phyloP scores from a whole-genome alignment of 2,329 filamentous ascomycete genomes.

The Monosporascus sp. region DNA sequence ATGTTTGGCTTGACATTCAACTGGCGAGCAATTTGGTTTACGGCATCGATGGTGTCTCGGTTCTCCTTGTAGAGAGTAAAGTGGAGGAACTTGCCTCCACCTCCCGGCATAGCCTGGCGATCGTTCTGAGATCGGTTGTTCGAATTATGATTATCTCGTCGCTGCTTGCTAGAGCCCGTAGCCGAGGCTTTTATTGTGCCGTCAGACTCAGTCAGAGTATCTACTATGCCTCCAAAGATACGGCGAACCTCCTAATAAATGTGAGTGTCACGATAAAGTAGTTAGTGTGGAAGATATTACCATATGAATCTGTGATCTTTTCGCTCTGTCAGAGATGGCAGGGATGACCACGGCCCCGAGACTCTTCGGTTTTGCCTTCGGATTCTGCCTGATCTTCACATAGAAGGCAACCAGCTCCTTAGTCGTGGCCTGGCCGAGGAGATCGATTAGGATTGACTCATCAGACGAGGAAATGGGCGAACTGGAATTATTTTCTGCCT shows the following conservation, averaged over 20 bases:
- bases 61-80: slow-evolving; percentile 96
- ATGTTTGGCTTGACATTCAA: slow-evolving; percentile 69
- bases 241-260: slow-evolving; percentile 56
- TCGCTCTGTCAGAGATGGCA: slow-evolving; percentile 20
- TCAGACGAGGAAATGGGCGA: slow-evolving; percentile 13
- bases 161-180: slow-evolving; percentile 14
- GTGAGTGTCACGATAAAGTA: slow-evolving; percentile 12
- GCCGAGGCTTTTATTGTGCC: slow-evolving; percentile 59
- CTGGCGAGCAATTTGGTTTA: slow-evolving; percentile 69
- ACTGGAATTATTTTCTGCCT: slow-evolving; percentile 3
- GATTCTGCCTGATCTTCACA: slow-evolving; percentile 14
- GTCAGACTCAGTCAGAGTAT: slow-evolving; percentile 60
- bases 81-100: slow-evolving; percentile 72
- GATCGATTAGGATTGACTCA: slow-evolving; percentile 12
- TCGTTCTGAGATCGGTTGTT: slow-evolving; percentile 17
- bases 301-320: slow-evolving; percentile 39
- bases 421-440: slow-evolving; percentile 17
- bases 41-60: slow-evolving; percentile 90
- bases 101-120: slow-evolving; percentile 18
- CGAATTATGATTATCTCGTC: slow-evolving; percentile 23
- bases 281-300: slow-evolving; percentile 19
- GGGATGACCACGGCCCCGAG: slow-evolving; percentile 19
- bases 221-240: slow-evolving; percentile 72
- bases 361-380: slow-evolving; percentile 12
- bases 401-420: slow-evolving; percentile 20